Base-by-base conservation (phyloP, 257 asterid genomes). In the Solanum tarijense region DNA sequence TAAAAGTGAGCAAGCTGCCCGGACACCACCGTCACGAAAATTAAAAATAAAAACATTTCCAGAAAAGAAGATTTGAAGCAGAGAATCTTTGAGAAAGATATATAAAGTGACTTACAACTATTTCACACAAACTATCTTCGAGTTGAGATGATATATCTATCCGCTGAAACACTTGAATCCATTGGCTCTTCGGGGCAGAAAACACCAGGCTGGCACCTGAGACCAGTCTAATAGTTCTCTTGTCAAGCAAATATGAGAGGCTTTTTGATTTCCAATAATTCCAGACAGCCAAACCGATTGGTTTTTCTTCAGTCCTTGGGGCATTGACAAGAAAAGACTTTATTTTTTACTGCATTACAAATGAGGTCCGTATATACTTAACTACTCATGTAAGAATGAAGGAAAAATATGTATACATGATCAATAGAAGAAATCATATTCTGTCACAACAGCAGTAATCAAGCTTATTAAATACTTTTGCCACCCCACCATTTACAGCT, bases 201-300 rank as follows among this genome's bases (percentile, higher is more conserved):
- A 83, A 94, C 36, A 96, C 88, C 91, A 93, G 85, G 74, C 89
- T 93, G 89, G 97, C 98, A 90, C 98, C 98, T 74, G 99, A 92
- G 88, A 94, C 91, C 88, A 96, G 91, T 88, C 98, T 92, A 31
- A 91, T 87, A 60, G 99, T 94, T 89, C 97, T 93, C 90, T 92
- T 93, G 91, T 95, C 94, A 83, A 95, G 95, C 94, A 96, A 85
- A 90, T 94, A 96, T 34, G 96, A 91, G 85, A 96, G 91, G 90
- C 93, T 90, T 88, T 92, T 93, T 39, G 94, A 90, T 91, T 89
- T 95, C 98, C 98, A 93, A 48, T 38, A 69, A 72, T 87, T 92
- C 98, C 97, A 95, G 88, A 83, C 86, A 75, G 79, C 71, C 78
- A 92, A 89, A 85, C 90, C 93, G 68, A 91, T 87, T 25, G 92